Base-by-base conservation (phyloP, 345 rosid genomes). In the Camelina laxa region DNA sequence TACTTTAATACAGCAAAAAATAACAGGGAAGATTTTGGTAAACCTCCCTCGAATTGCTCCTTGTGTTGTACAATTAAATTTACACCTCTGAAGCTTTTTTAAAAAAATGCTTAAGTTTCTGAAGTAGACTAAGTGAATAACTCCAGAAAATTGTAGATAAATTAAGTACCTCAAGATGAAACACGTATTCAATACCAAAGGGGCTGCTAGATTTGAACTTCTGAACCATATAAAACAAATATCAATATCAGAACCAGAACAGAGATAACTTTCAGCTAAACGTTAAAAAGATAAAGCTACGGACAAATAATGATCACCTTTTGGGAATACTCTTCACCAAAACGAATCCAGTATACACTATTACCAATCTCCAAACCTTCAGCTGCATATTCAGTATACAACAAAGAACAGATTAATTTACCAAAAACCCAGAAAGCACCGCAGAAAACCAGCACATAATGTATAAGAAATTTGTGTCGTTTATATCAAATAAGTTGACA, bases 321-420 rank as follows among this genome's bases (percentile, higher is more conserved):
- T 51, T 85, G 85, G 65, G 97, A 74, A 77, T 76, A 83, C 59
- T 91, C 98, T 77, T 89, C 91, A 58, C 90, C 99, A 78, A 95
- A 95, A 24, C 79, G 84, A 84, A 95, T 88, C 90, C 92, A 85
- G 84, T 90, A 95, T 64, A 90, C 98, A 64, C 90, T 87, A 74
- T 92, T 95, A 41, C 91, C 96, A 55, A 90, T 84, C 39, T 59
- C 79, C 75, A 88, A 76, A 61, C 89, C 92, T 51, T 90, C 90
- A 71, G 91, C 98, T 92, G 92, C 79, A 78, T 42, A 80, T 75
- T 84, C 75, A 84, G 59, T 73, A 69, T 19, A 49, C 33, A 53
- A 22, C 51, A 76, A 48, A 56, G 13, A 56, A 56, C 17, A 44
- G 11, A 63, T 76, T 64, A 63, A 67, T 76, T 75, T 15, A 22